Conservation (phyloP, 371 early-diverging fungal species). For the Amoeboradix gromovi region DNA sequence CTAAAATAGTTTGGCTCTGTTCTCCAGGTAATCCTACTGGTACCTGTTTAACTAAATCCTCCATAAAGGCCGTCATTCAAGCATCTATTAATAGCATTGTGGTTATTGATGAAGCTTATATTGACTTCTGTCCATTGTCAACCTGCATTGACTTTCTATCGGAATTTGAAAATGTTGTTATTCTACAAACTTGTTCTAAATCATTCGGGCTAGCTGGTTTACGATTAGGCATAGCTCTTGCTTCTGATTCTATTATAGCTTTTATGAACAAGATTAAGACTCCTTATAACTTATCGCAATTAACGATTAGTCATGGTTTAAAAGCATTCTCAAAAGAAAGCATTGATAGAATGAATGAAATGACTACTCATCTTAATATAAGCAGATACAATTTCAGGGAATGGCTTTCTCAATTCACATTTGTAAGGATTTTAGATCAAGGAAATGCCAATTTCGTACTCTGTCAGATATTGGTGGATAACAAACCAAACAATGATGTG, state of each 20-base stretch:
- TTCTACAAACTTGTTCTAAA: constrained; percentile 85
- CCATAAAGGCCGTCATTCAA: constrained; percentile 30
- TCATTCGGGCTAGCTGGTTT: constrained; percentile 87
- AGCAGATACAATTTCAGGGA: constrained; percentile 22
- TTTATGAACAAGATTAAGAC: constrained; percentile 85
- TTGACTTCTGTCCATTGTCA: constrained; percentile 49
- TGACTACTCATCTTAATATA: constrained; percentile 23
- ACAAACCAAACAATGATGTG: constrained; percentile 30
- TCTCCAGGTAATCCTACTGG: constrained; percentile 95
- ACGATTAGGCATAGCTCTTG: constrained; percentile 52
- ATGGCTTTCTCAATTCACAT: constrained; percentile 23
- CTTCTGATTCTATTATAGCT: constrained; percentile 38
- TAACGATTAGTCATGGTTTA: constrained; percentile 41
- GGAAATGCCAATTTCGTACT: constrained; percentile 83
- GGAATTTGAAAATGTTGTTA: constrained; percentile 57
- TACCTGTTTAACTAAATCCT: constrained; percentile 31
- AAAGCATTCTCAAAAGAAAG: constrained; percentile 40
- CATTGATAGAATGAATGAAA: constrained; percentile 29
- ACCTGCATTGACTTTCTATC: constrained; percentile 31
- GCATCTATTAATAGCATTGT: constrained; percentile 40
- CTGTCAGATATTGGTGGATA: constrained; percentile 30
- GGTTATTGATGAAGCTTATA: constrained; percentile 88
- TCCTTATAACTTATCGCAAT: constrained; percentile 79
- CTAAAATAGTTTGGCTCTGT: constrained; percentile 73
- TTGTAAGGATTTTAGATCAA: constrained; percentile 37